Evolutionary conservation across 2,329 filamentous ascomycete species (phyloP).

Genomic region (Talaromyces sp.): DNA sequence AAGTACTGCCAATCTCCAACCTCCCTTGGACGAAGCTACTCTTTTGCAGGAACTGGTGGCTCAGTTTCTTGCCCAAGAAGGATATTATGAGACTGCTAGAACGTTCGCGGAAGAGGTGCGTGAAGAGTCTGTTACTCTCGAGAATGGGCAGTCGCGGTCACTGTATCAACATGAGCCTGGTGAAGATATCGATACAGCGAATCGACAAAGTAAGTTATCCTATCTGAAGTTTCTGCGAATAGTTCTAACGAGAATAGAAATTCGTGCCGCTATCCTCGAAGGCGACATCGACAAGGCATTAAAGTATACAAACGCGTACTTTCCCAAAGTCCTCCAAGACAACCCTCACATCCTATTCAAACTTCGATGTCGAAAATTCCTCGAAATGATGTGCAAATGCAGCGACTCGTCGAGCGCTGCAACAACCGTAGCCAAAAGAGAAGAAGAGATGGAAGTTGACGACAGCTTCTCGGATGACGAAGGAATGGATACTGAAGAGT

Average conservation of each 20-base stretch:
- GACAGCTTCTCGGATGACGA: conserved; percentile 48
- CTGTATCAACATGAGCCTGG: conserved; percentile 63
- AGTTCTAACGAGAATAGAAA: conserved; percentile 42
- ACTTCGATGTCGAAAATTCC: conserved; percentile 83
- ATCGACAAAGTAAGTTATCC: conserved; percentile 72
- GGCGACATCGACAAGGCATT: conserved; percentile 89
- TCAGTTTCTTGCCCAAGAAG: conserved; percentile 91
- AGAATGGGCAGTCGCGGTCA: conserved; percentile 52
- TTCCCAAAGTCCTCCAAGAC: conserved; percentile 73
- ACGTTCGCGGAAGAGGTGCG: conserved; percentile 82
- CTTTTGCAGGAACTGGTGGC: conserved; percentile 79
- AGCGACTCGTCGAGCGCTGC: conserved; percentile 56
- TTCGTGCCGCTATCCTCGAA: conserved; percentile 80
- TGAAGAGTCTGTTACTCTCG: conserved; percentile 67
- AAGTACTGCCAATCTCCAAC: conserved; percentile 59
- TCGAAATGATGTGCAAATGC: conserved; percentile 83
- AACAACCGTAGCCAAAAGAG: conserved; percentile 32
- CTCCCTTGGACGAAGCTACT: conserved; percentile 66
- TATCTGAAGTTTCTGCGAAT: too few species aligned
- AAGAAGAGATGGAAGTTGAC: conserved; percentile 56
- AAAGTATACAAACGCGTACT: conserved; percentile 74
- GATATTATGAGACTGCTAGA: conserved; percentile 87
- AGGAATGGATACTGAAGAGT: conserved; percentile 56
- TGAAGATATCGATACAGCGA: conserved; percentile 81
- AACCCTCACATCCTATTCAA: conserved; percentile 86